Evolutionary conservation across 768 basidiomycete species (phyloP), one percentile per base, ranked within the genome.

Genomic region (Glaciozyma antarctica): DNA sequence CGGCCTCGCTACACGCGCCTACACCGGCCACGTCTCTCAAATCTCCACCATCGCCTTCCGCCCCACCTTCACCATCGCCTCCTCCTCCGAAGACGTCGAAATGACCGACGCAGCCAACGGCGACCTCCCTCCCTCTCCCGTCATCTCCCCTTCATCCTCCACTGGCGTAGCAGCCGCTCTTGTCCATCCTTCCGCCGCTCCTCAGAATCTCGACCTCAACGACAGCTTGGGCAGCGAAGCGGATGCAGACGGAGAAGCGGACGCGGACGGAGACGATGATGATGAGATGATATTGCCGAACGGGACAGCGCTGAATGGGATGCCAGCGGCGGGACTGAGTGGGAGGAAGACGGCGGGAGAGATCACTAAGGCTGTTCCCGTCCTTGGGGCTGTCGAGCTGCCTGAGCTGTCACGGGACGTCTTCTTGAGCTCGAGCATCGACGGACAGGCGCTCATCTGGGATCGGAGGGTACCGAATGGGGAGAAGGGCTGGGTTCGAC

Each of bases 401-500:
- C 75, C 81, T 17, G 77, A 81, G 16, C 88, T 84, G 76, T 93
- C 91, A 13, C 78, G 86, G 13, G 90, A 97, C 74, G 74, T 94
- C 24, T 77, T 98, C 32, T 82, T 99, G 83, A 91, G 89, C 15
- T 86, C 88, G 38, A 86, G 85, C 13, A 87, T 94, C 70, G 93
- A 98, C 72, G 94, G 95, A 2, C 88, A 93, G 74, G 83, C 97
- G 21, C 82, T 92, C 55, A 76, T 99, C 17, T 94, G 94, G 87
- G 94, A 99, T 75, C 82, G 86, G 73, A 80, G 94, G 68, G 83
- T 83, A 0, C 47, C 10, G 24, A 56, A 45, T 32, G 61, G 51
- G 8, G 43, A 48, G 28, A 22, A 51, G 22, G 62, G 69, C 1
- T 47, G 30, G 5, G 60, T 73, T 26, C 22, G 52, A 22, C 30